Percentiles rank a stretch among this genome's conserved stretches.
These are phyloP conservation scores for Tuber microsphaerosporum DNA, from an alignment of 495 filamentous ascomycete species.

Conservation along the genomic window DNA sequence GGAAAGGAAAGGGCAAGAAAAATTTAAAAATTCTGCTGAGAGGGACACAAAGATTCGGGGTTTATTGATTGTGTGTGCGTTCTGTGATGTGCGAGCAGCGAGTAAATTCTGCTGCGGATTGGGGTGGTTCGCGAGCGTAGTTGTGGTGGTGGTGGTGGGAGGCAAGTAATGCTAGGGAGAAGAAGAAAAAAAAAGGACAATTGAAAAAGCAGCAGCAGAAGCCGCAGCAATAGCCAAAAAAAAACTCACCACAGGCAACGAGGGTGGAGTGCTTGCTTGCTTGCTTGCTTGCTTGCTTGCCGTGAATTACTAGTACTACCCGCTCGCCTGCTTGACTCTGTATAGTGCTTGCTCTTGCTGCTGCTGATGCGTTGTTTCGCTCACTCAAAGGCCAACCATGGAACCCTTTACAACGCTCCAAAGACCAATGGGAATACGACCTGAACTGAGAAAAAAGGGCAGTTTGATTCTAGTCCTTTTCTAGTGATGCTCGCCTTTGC, in stretches of 20 bases:
- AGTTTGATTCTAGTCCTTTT: conserved; percentile 23
- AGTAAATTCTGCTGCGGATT: not conserved
- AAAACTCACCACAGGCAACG: conserved; percentile 2
- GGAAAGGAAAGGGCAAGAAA: not conserved
- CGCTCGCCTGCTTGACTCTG: conserved; percentile 16
- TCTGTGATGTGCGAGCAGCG: not conserved
- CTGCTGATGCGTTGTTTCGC: conserved; percentile 37
- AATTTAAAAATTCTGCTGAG: not conserved
- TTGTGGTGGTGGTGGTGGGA: not conserved
- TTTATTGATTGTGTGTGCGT: not conserved
- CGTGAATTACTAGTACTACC: too few species aligned
- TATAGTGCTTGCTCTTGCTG: conserved; percentile 10
- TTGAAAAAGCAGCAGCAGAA: conserved; percentile 10
- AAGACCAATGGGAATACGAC: conserved; percentile 21
- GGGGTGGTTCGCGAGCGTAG: not conserved
- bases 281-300: conserved; percentile 12
- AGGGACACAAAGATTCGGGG: not conserved
- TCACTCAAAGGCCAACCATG: conserved; percentile 24
- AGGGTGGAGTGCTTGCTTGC: conserved; percentile 23
- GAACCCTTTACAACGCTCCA: conserved; percentile 16
- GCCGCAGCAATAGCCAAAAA: conserved; percentile 2
- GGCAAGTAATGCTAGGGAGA: not conserved
- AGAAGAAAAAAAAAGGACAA: conserved; percentile 8
- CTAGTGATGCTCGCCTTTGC: conserved; percentile 4
- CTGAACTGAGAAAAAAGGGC: conserved; percentile 1